Evolutionary conservation across 2,329 filamentous ascomycete species (phyloP), one percentile per base, ranked within the genome.

Genomic region (Fusarium heterosporum): DNA sequence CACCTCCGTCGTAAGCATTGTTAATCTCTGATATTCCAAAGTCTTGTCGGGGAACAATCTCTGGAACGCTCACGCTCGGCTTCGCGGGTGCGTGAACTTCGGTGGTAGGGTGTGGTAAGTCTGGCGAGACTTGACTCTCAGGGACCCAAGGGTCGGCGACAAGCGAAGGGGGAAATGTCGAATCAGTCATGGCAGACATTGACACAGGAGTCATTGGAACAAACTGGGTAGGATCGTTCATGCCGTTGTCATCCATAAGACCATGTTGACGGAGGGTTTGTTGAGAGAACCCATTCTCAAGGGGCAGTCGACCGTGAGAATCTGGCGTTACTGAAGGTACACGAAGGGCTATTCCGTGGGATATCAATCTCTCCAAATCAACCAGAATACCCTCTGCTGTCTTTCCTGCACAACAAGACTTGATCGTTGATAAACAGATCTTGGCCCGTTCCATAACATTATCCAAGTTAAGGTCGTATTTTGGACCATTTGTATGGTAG

Each of bases 301-400:
- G 58, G 1, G 61, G 36, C 17, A 71, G 52, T 54, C 61, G 65
- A 14, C 61, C 40, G 4, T 68, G 62, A 4, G 59, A 49, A 32
- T 64, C 69, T n/a, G 68, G 58, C 3, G 64, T 73, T 8, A 66
- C 61, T 8, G 73, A 65, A 0, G 70, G 61, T 3, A 57, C 59
- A 12, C 70, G 68, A 8, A 73, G 64, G 28, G 70, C 72, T 8
- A 84, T 72, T 16, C 83, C 84, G 16, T 81, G 78, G 17, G 78
- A 74, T 32, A 87, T 82, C 28, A 87, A 74, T 43, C 81, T 83
- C 39, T 87, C 84, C 16, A 87, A 75, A 48, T 87, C 85, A 12
- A 79, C 72, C 48, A 76, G 77, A 72, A 76, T 84, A 3, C 81
- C 81, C 26, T 79, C 79, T 3, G 84, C 83, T 1, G 85, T 84